Conservation (phyloP, 1,139 yeast genomes). For the Candida anutae region DNA sequence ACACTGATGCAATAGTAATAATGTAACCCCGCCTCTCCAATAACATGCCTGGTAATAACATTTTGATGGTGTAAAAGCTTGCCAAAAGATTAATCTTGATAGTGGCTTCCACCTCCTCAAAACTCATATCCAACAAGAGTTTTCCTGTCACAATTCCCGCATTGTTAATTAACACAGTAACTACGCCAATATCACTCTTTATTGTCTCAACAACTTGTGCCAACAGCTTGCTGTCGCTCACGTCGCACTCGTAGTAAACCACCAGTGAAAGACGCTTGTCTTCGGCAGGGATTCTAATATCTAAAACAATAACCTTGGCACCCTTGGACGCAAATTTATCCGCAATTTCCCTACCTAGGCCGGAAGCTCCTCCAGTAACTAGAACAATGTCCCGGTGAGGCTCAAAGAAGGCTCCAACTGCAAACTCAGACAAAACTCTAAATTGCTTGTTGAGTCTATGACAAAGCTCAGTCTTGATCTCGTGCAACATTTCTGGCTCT, state of each 20-base stretch:
- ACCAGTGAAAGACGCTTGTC: slow-evolving; percentile 32
- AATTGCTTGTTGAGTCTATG: slow-evolving; percentile 10
- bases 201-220: slow-evolving; percentile 30
- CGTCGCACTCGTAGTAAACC: slow-evolving; percentile 59
- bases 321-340: slow-evolving; percentile 28
- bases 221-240: slow-evolving; percentile 37
- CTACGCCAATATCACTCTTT: slow-evolving; percentile 43
- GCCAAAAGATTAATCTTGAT: slow-evolving; percentile 63
- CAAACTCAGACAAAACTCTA: slow-evolving; percentile 22
- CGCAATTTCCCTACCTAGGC: slow-evolving; percentile 67
- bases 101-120: slow-evolving; percentile 52
- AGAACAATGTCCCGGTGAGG: slow-evolving; percentile 50
- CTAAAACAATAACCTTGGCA: slow-evolving; percentile 56
- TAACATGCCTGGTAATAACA: slow-evolving; percentile 69
- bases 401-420: slow-evolving; percentile 47
- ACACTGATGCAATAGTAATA: slow-evolving; percentile 72
- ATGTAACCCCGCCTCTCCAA: slow-evolving; percentile 60
- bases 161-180: slow-evolving; percentile 68
- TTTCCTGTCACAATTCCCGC: slow-evolving; percentile 71
- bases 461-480: too few species aligned
- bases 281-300: slow-evolving; percentile 37
- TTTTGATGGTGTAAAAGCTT: slow-evolving; percentile 60
- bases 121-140: slow-evolving; percentile 43
- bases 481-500: too few species aligned
- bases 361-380: slow-evolving; percentile 79